Conservation (phyloP, 2,329 filamentous ascomycete genomes). For the Alternaria solani region DNA sequence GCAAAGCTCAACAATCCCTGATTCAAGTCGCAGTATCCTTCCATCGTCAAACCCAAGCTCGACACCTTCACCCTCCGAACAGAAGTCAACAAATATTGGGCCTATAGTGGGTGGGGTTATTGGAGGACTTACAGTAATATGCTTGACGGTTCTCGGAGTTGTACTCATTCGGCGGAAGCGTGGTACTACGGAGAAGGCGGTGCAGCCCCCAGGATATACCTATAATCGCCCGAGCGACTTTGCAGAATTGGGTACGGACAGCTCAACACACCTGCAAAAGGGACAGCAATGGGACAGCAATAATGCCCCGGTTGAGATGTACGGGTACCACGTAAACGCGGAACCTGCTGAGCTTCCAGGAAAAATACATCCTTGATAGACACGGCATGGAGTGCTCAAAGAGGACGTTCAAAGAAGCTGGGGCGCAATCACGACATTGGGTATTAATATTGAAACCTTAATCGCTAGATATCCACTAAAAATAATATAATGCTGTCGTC, state of each 20-base stretch:
- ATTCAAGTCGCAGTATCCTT: neutral
- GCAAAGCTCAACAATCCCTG: neutral
- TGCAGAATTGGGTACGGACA: conserved; percentile 1
- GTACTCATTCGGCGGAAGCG: conserved; percentile 21
- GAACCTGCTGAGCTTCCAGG: conserved; percentile 17
- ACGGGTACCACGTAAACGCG: conserved; percentile 13
- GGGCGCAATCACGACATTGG: neutral
- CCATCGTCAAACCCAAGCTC: neutral
- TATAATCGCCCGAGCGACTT: neutral
- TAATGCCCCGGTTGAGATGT: conserved; percentile 19
- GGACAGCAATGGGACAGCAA: conserved; percentile 10
- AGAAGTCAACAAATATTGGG: conserved; percentile 11
- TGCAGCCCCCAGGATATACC: conserved; percentile 4
- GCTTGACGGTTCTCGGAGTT: conserved; percentile 17
- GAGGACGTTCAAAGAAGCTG: neutral
- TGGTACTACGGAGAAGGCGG: conserved; percentile 1
- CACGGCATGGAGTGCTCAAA: neutral
- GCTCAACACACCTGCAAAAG: conserved; percentile 5
- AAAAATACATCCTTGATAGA: neutral
- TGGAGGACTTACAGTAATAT: conserved; percentile 15
- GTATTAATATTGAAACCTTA: no score
- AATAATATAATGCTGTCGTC: no score
- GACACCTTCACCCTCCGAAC: neutral
- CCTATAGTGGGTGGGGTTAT: conserved; percentile 19
- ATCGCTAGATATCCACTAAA: no score